phyloP scores from a whole-genome alignment of 495 filamentous ascomycete species.

The Elaphomyces granulatus region DNA sequence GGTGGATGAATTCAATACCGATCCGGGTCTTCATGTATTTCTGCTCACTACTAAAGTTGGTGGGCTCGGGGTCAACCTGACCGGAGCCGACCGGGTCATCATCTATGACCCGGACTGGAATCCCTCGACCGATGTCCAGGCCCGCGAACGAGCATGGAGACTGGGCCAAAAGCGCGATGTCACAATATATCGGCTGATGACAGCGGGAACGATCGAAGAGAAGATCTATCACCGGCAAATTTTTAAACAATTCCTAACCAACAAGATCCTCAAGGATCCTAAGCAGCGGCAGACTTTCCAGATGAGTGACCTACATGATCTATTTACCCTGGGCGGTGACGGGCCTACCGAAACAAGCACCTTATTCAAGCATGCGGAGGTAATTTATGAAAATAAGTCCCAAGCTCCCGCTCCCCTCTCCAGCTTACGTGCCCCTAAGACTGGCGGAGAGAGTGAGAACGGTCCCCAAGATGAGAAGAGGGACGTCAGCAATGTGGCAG shows the following conservation, averaged over 20 bases:
- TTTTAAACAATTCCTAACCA: conserved; percentile 89
- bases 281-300: conserved; percentile 81
- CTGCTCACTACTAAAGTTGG: conserved; percentile 90
- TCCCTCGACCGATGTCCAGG: conserved; percentile 83
- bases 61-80: conserved; percentile 84
- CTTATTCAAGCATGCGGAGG: conserved; percentile 73
- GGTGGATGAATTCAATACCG: conserved; percentile 83
- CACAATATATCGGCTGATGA: conserved; percentile 88
- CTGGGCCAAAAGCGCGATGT: conserved; percentile 90
- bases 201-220: conserved; percentile 94
- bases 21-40: conserved; percentile 69
- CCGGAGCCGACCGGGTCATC: conserved; percentile 88
- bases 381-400: conserved; percentile 42
- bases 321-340: conserved; percentile 66
- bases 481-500: conserved; percentile 37
- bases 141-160: conserved; percentile 91
- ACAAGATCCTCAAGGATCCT: conserved; percentile 86
- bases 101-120: conserved; percentile 99
- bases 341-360: conserved; percentile 66
- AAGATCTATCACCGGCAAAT: conserved; percentile 98
- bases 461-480: conserved; percentile 17
- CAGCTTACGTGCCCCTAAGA: no score
- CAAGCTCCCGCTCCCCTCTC: no score
- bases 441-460: conserved; percentile 4
- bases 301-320: conserved; percentile 70